A percentile compares a stretch with the other conserved stretches of the same genome.
These are phyloP conservation scores for Ogataea thermomethanolica DNA, from an alignment of 805 yeast genomes.

Conservation along the genomic window DNA sequence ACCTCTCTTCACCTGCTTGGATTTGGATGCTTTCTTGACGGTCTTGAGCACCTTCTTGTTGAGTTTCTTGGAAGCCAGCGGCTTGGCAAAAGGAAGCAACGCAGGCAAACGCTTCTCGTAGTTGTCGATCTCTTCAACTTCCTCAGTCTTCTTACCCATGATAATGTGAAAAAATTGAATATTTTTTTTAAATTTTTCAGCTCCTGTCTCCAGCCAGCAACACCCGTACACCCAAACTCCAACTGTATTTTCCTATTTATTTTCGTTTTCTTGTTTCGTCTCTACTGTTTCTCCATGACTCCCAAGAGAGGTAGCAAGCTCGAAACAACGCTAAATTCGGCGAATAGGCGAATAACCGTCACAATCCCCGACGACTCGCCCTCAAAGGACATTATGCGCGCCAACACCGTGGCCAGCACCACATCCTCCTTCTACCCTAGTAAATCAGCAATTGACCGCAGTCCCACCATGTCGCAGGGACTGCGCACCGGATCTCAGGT, in stretches of 20 bases:
- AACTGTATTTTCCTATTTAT: conserved; percentile 1
- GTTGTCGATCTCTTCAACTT: conserved; percentile 56
- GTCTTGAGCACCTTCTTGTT: conserved; percentile 94
- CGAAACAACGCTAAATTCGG: conserved; percentile 4
- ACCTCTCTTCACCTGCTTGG: conserved; percentile 97
- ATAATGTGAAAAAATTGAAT: conserved; percentile 7
- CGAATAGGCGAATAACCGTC: conserved; percentile 11
- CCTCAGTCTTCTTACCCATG: conserved; percentile 43
- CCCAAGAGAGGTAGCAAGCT: conserved; percentile 1
- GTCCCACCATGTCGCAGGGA: neutral
- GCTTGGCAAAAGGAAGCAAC: conserved; percentile 85
- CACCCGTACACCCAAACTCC: conserved; percentile 1
- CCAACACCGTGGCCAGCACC: conserved; percentile 9
- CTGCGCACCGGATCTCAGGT: neutral
- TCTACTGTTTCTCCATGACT: neutral
- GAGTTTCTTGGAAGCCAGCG: conserved; percentile 92
- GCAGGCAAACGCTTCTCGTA: conserved; percentile 92
- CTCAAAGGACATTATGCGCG: neutral
- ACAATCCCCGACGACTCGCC: conserved; percentile 1
- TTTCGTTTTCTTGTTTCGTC: neutral
- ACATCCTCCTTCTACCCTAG: conserved; percentile 16
- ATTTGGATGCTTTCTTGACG: conserved; percentile 96
- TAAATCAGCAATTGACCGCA: conserved; percentile 6
- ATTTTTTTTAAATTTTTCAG: conserved; percentile 2
- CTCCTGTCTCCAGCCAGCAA: neutral